These are phyloP conservation scores for Penicillium bialowiezense DNA, from an alignment of 495 filamentous ascomycete species.

Conservation along the genomic window DNA sequence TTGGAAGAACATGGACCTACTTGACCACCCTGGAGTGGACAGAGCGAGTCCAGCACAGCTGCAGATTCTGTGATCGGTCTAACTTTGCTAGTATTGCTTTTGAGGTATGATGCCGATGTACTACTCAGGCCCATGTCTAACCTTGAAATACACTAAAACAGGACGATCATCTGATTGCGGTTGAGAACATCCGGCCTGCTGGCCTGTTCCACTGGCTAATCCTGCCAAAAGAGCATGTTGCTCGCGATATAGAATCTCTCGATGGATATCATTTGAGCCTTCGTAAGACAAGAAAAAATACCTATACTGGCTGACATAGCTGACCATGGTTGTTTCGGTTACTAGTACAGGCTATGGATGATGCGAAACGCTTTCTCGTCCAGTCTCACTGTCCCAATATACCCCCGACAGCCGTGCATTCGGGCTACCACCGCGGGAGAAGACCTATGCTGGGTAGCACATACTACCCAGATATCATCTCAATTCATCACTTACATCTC, in stretches of 20 bases:
- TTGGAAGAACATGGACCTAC: neutral
- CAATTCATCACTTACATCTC: neutral
- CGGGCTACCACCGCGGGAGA: neutral
- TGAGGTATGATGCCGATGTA: too few relatives aligned
- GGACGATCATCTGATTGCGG: neutral
- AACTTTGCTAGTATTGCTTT: conserved; percentile 1
- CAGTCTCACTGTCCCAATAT: neutral
- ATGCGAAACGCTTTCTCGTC: neutral
- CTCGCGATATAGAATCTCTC: neutral
- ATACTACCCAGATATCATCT: neutral
- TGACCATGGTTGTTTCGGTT: neutral
- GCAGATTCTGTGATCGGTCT: neutral
- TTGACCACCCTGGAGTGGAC: neutral
- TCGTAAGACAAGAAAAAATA: neutral
- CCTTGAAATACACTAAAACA: neutral
- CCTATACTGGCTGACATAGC: neutral
- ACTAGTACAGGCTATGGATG: neutral
- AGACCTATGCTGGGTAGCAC: neutral
- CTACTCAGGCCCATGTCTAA: too few relatives aligned
- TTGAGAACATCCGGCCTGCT: neutral
- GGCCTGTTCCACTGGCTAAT: conserved; percentile 2
- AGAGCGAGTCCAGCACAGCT: conserved; percentile 1
- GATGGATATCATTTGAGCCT: neutral
- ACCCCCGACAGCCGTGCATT: neutral
- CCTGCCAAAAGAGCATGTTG: neutral